Evolutionary conservation across 2,329 filamentous ascomycete species (phyloP).

Genomic region (Magnaporthiopsis rhizophila): DNA sequence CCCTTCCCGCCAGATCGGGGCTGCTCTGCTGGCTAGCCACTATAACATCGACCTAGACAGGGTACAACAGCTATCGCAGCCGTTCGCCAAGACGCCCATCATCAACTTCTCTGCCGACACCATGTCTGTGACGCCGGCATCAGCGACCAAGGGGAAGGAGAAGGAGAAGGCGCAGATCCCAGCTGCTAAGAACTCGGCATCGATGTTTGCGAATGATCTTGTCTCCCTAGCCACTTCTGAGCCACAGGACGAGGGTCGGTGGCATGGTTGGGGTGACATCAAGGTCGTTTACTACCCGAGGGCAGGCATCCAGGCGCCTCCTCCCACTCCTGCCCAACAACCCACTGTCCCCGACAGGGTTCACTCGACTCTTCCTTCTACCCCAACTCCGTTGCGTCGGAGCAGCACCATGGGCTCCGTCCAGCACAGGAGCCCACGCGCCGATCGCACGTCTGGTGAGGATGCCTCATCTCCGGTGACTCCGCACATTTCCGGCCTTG

Average conservation of each 20-base stretch:
- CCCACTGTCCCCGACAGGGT: constrained; percentile 13
- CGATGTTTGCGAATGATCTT: constrained; percentile 76
- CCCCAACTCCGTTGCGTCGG: constrained; percentile 68
- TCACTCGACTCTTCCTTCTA: constrained; percentile 47
- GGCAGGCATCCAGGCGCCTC: constrained; percentile 22
- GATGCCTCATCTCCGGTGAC: constrained; percentile 33
- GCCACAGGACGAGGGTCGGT: constrained; percentile 37
- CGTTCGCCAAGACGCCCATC: constrained; percentile 68
- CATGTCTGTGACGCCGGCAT: constrained; percentile 38
- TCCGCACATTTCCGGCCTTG: constrained; percentile 28
- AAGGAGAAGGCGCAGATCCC: constrained; percentile 49
- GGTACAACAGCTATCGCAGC: constrained; percentile 73
- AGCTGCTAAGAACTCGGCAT: constrained; percentile 39
- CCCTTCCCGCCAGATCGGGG: constrained; percentile 58
- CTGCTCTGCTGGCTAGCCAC: constrained; percentile 72
- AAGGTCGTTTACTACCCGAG: constrained; percentile 70
- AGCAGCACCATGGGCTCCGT: constrained; percentile 45
- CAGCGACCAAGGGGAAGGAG: constrained; percentile 68
- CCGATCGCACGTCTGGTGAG: constrained; percentile 28
- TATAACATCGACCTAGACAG: constrained; percentile 74
- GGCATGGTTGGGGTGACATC: constrained; percentile 75
- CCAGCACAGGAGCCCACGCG: constrained; percentile 35
- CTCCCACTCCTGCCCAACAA: constrained; percentile 13
- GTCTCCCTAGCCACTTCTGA: constrained; percentile 61
- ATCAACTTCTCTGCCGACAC: constrained; percentile 38